A percentile compares a stretch with the other conserved stretches of the same genome.
These are phyloP conservation scores for Pleurotus eryngii DNA, from an alignment of 768 basidiomycete species.

Conservation along the genomic window DNA sequence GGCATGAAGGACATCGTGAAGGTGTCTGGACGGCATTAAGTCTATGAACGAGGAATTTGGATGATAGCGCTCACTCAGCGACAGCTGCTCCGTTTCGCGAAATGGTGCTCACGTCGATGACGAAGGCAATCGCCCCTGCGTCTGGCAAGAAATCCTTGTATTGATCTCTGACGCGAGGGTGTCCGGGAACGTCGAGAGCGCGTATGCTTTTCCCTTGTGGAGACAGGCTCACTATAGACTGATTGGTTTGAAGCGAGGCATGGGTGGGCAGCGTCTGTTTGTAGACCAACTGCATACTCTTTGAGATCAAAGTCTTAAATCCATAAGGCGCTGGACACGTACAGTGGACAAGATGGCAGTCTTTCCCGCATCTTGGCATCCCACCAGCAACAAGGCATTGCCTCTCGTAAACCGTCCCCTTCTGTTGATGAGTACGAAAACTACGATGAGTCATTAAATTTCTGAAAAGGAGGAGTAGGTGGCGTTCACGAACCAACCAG, in stretches of 20 bases:
- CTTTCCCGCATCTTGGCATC: conserved; percentile 76
- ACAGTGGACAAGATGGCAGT: conserved; percentile 75
- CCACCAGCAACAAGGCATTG: conserved; percentile 70
- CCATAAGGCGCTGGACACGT: conserved; percentile 20
- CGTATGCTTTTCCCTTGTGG: conserved; percentile 40
- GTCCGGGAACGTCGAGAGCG: conserved; percentile 80
- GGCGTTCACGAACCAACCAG: conserved; percentile 36
- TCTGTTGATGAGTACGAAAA: conserved; percentile 40
- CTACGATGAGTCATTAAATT: conserved; percentile 21
- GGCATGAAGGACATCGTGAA: conserved; percentile 69
- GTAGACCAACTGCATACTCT: conserved; percentile 54
- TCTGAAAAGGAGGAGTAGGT: not conserved
- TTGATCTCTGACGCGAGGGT: conserved; percentile 74
- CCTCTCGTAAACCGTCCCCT: conserved; percentile 46
- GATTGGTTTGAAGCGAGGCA: conserved; percentile 75
- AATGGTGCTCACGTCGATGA: conserved; percentile 75
- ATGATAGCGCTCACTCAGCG: conserved; percentile 63
- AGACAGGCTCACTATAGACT: conserved; percentile 41
- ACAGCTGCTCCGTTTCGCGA: conserved; percentile 72
- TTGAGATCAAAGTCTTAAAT: not conserved
- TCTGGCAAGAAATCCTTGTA: conserved; percentile 62
- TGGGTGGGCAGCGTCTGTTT: conserved; percentile 63
- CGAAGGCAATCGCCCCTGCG: conserved; percentile 69
- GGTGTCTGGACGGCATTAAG: conserved; percentile 44
- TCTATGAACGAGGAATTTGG: not conserved